These are phyloP conservation scores for Endoconidiophora laricicola DNA, from an alignment of 2,329 filamentous ascomycete genomes.

Conservation along the genomic window DNA sequence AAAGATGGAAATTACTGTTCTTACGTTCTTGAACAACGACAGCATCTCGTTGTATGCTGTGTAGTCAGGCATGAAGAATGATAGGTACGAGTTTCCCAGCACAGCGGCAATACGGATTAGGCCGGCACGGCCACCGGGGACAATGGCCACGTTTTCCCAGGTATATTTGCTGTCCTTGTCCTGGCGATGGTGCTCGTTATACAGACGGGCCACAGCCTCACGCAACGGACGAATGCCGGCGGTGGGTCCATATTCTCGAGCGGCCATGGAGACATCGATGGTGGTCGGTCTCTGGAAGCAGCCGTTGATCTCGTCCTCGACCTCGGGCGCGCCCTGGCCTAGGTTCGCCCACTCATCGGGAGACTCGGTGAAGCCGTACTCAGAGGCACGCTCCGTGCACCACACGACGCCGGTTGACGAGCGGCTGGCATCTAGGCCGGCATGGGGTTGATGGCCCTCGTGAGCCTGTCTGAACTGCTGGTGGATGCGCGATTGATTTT, in stretches of 20 bases:
- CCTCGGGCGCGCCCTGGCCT: slow-evolving; percentile 84
- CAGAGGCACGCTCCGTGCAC: slow-evolving; percentile 73
- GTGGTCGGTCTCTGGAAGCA: slow-evolving; percentile 68
- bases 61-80: slow-evolving; percentile 90
- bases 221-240: slow-evolving; percentile 84
- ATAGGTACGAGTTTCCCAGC: slow-evolving; percentile 77
- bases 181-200: slow-evolving; percentile 82
- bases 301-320: slow-evolving; percentile 80
- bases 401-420: slow-evolving; percentile 89
- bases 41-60: slow-evolving; percentile 98
- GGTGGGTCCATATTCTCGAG: slow-evolving; percentile 82
- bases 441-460: slow-evolving; percentile 79
- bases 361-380: slow-evolving; percentile 75
- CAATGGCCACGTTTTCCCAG: slow-evolving; percentile 95
- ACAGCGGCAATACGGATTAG: slow-evolving; percentile 91
- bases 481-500: slow-evolving; percentile 70
- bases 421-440: slow-evolving; percentile 73
- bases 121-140: slow-evolving; percentile 81
- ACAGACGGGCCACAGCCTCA: slow-evolving; percentile 76
- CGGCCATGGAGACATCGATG: slow-evolving; percentile 62
- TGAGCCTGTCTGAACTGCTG: slow-evolving; percentile 78
- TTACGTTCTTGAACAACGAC: slow-evolving; percentile 74
- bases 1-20: slow-evolving; percentile 16
- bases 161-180: slow-evolving; percentile 82
- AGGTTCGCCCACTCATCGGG: slow-evolving; percentile 81